These are phyloP conservation scores for Penicillium sp. DNA, from an alignment of 2,329 filamentous ascomycete species.

Conservation along the genomic window DNA sequence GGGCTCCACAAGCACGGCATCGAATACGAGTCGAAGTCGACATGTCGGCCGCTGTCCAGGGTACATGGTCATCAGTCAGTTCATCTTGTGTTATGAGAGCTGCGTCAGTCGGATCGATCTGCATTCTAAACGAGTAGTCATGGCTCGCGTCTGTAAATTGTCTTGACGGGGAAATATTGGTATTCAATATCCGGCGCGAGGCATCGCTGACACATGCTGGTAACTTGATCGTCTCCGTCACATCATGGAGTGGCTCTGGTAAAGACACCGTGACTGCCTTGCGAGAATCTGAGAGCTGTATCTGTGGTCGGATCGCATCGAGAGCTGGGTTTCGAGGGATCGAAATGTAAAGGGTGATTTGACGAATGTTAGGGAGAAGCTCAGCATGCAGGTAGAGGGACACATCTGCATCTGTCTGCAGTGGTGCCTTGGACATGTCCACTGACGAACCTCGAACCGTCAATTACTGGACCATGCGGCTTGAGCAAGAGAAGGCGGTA, in stretches of 20 bases:
- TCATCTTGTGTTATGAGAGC: constrained; percentile 18
- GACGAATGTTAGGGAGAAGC: constrained; percentile 60
- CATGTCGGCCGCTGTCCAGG: constrained; percentile 43
- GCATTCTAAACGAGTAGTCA: constrained; percentile 56
- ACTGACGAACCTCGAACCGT: not conserved
- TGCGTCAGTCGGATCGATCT: constrained; percentile 45
- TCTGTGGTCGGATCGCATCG: constrained; percentile 13
- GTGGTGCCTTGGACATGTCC: constrained; percentile 3
- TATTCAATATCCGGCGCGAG: constrained; percentile 23
- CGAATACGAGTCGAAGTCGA: constrained; percentile 29
- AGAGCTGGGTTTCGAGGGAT: constrained; percentile 30
- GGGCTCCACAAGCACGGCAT: constrained; percentile 39
- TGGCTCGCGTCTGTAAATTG: constrained; percentile 25
- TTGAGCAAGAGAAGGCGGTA: not conserved
- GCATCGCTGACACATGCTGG: constrained; percentile 41
- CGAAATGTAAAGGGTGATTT: constrained; percentile 58
- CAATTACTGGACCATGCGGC: not conserved
- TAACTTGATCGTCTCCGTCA: constrained; percentile 47
- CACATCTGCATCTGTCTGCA: constrained; percentile 5
- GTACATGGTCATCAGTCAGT: constrained; percentile 34
- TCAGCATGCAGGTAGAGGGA: constrained; percentile 57
- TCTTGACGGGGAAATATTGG: not conserved
- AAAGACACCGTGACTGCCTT: constrained; percentile 39
- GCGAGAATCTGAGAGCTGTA: constrained; percentile 38
- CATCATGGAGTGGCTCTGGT: constrained; percentile 23